phyloP scores from a whole-genome alignment of 768 basidiomycete species.

The Termitomyces sp. region DNA sequence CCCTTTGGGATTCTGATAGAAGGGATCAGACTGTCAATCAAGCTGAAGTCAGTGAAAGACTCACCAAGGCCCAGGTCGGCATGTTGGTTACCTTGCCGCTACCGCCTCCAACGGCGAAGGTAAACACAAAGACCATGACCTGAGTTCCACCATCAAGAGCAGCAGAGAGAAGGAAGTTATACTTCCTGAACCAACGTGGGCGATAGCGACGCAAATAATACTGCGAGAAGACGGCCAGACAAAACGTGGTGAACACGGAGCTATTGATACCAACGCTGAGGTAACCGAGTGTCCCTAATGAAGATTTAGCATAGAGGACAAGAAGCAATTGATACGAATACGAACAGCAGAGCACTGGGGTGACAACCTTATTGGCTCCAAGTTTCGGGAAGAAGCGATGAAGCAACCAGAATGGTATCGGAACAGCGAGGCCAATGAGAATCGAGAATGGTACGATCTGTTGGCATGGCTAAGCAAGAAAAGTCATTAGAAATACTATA shows the following conservation, averaged over 20 bases:
- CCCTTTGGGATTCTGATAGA: conserved; percentile 15
- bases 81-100: conserved; percentile 20
- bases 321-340: conserved; percentile 1
- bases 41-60: conserved; percentile 3
- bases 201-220: conserved; percentile 35
- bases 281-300: conserved; percentile 27
- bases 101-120: conserved; percentile 39
- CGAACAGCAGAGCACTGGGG: conserved; percentile 28
- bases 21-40: background rate
- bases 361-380: conserved; percentile 39
- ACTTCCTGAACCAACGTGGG: conserved; percentile 42
- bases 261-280: conserved; percentile 54
- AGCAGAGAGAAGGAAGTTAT: conserved; percentile 47
- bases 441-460: conserved; percentile 35
- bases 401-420: conserved; percentile 45
- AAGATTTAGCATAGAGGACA: background rate
- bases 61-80: conserved; percentile 33
- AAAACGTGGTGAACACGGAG: conserved; percentile 39
- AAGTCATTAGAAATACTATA: background rate
- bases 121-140: conserved; percentile 40
- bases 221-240: conserved; percentile 40
- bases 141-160: conserved; percentile 46
- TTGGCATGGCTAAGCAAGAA: conserved; percentile 1
- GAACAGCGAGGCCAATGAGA: conserved; percentile 41
- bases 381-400: conserved; percentile 41